Base-by-base conservation (phyloP, 148 eudicot species). In the Rhododendron simsii region DNA sequence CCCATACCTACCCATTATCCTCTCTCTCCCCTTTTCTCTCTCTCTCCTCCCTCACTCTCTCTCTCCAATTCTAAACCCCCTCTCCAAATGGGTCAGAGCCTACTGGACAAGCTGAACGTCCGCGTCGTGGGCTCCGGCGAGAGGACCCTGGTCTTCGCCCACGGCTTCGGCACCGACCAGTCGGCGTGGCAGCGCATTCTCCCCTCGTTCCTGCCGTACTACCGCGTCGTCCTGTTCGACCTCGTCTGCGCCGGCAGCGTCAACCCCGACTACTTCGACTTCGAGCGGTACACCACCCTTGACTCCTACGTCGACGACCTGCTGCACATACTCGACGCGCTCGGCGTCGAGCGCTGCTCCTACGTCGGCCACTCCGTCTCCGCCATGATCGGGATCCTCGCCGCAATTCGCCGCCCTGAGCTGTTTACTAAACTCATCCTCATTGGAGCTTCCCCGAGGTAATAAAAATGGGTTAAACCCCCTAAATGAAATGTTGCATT, bases 201-300 rank as follows among this genome's bases (percentile, higher is more conserved):
- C 2, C 98, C 99, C 3, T 90, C 83, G 84, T 92, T 96, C 82
- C 75, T 87, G 2, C 93, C 92, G 0, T 78, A 93, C 82, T 89
- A 95, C 87, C 91, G 89, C 7, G 90, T 96, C 37, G 86, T 96
- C 6, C 92, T 94, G 61, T 96, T 91, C 81, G 99, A 96, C 88
- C 90, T 96, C 20, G 93, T 95, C n/a, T 96, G 99, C 84, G 99
- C 99, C 45, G 99, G 99, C 23, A 94, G 92, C 41, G 99, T 96
- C 13, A 95, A 95, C 85, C 99, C 99, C 1, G 96, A 96, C 69
- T 91, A 86, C 86, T 96, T 96, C 88, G 98, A 95, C 83, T 95
- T 94, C 90, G 87, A 59, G 0, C 93, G 98, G 3, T 96, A 96
- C 91, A 94, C 96, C 35, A 83, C 95, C 0, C 96, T 96, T 26